phyloP scores from a whole-genome alignment of 2,329 filamentous ascomycete genomes.

The Domatiomyces catenatus region DNA sequence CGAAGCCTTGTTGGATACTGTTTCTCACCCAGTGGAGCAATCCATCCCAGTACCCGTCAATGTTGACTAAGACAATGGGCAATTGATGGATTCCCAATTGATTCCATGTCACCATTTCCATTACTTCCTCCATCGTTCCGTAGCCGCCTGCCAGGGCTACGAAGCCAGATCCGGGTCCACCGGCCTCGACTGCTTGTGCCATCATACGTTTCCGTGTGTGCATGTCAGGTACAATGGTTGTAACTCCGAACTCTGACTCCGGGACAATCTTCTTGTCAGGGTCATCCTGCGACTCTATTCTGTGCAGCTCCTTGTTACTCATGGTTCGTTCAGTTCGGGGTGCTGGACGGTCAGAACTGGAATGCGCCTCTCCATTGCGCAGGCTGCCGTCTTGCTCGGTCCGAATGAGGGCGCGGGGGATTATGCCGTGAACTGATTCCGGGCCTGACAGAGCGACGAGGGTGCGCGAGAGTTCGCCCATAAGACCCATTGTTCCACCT shows the following conservation, averaged over 20 bases:
- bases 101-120: slow-evolving; percentile 91
- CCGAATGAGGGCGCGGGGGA: slow-evolving; percentile 68
- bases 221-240: slow-evolving; percentile 88
- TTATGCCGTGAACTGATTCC: slow-evolving; percentile 75
- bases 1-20: slow-evolving; percentile 62
- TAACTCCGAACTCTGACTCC: slow-evolving; percentile 52
- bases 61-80: slow-evolving; percentile 68
- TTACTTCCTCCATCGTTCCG: slow-evolving; percentile 89
- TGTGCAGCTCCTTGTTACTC: slow-evolving; percentile 37
- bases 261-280: slow-evolving; percentile 19
- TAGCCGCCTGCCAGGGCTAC: slow-evolving; percentile 79
- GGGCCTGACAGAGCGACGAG: slow-evolving; percentile 73
- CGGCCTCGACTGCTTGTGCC: slow-evolving; percentile 70
- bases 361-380: slow-evolving; percentile 5
- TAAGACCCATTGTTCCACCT: slow-evolving; percentile 83
- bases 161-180: slow-evolving; percentile 73
- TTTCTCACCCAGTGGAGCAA: slow-evolving; percentile 67
- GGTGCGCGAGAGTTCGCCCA: slow-evolving; percentile 83
- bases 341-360: neutral
- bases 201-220: slow-evolving; percentile 90
- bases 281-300: slow-evolving; percentile 18
- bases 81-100: slow-evolving; percentile 80
- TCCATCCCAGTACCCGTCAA: slow-evolving; percentile 85
- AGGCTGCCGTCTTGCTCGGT: slow-evolving; percentile 39
- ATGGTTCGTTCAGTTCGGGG: slow-evolving; percentile 39